Percentiles rank a stretch among this genome's conserved stretches.
Evolutionary conservation across 345 rosid genomes (phyloP).

Genomic region (Murraya koenigii): DNA sequence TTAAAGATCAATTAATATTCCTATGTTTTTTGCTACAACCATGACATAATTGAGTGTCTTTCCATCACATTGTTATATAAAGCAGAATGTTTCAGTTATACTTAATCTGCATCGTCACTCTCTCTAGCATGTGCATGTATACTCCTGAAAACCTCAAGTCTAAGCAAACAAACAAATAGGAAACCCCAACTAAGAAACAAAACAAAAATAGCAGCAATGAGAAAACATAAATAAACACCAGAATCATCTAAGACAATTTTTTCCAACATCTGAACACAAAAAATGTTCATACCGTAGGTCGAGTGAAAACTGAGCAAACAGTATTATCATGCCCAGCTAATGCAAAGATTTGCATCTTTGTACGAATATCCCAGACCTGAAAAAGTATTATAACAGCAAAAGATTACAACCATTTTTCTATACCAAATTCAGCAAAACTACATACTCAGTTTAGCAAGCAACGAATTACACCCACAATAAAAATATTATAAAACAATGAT

Average conservation of each 20-base stretch:
- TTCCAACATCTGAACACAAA: background rate
- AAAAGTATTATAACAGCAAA: constrained; percentile 12
- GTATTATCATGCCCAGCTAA: constrained; percentile 94
- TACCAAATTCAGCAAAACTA: constrained; percentile 14
- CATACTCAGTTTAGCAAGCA: background rate
- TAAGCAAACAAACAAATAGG: background rate
- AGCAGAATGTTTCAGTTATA: background rate
- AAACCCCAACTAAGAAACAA: background rate
- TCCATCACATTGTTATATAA: background rate
- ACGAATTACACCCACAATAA: background rate
- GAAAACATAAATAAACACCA: background rate
- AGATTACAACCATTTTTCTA: constrained; percentile 18
- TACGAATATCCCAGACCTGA: constrained; percentile 99
- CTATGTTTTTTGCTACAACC: background rate
- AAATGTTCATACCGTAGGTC: constrained; percentile 63
- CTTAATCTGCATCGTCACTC: background rate
- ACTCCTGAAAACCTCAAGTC: background rate
- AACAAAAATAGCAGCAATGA: background rate
- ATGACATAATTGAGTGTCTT: background rate
- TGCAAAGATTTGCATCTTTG: constrained; percentile 94
- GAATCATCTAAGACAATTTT: background rate
- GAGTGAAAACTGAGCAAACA: constrained; percentile 92
- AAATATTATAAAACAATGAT: background rate
- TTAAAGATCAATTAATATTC: background rate
- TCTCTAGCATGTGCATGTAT: constrained; percentile 1